Evolutionary conservation across 805 yeast genomes (phyloP).

Genomic region (Candida ortonii): DNA sequence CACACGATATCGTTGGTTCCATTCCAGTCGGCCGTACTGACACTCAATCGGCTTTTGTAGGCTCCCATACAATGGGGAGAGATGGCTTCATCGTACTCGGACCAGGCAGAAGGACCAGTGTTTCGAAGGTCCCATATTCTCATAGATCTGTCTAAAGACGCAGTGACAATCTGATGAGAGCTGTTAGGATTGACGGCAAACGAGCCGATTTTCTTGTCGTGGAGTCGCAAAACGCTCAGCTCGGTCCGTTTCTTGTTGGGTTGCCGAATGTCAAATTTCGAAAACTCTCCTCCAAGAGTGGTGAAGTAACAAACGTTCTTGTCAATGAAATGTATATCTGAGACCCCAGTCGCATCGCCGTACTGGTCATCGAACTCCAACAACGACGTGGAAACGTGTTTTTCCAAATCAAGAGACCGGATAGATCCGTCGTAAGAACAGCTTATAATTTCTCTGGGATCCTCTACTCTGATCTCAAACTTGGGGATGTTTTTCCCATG

Average conservation of each 20-base stretch:
- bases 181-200: conserved; percentile 73
- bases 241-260: conserved; percentile 21
- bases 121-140: conserved; percentile 84
- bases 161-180: conserved; percentile 71
- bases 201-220: conserved; percentile 91
- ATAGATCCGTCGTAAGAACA: conserved; percentile 88
- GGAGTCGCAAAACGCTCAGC: conserved; percentile 51
- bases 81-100: conserved; percentile 46
- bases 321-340: conserved; percentile 65
- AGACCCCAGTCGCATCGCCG: conserved; percentile 60
- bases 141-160: conserved; percentile 82
- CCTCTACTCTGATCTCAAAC: conserved; percentile 47
- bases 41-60: conserved; percentile 72
- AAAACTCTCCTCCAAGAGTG: conserved; percentile 78
- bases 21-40: conserved; percentile 85
- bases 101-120: conserved; percentile 48
- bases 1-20: conserved; percentile 68
- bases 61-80: conserved; percentile 56
- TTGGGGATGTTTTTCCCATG: conserved; percentile 75
- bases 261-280: conserved; percentile 63
- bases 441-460: conserved; percentile 53
- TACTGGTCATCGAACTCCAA: conserved; percentile 55
- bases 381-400: conserved; percentile 57
- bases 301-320: conserved; percentile 64
- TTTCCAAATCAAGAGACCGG: conserved; percentile 64